A percentile compares a stretch with the other conserved stretches of the same genome.
phyloP scores from a whole-genome alignment of 495 filamentous ascomycete genomes.

The Aspergillus ellipticus region DNA sequence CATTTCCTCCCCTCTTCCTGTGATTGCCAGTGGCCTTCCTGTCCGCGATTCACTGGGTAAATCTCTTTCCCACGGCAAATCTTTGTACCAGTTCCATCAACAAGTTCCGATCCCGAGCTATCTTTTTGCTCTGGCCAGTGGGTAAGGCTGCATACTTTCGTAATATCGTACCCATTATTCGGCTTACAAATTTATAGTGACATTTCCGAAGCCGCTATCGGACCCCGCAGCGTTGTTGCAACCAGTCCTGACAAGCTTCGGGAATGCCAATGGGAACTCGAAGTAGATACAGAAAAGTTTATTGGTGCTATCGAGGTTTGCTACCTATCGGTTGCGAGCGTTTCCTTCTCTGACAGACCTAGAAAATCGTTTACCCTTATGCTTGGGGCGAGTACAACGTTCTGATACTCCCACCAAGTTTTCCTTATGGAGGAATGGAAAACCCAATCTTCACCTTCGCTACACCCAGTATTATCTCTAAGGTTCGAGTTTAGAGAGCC shows the following conservation, averaged over 20 bases:
- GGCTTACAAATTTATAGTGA: constrained; percentile 46
- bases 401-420: constrained; percentile 82
- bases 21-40: constrained; percentile 81
- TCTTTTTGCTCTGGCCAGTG: constrained; percentile 86
- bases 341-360: constrained; percentile 1
- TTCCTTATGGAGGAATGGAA: constrained; percentile 91
- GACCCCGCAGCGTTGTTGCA: constrained; percentile 76
- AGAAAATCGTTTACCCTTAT: constrained; percentile 80
- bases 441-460: constrained; percentile 93
- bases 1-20: constrained; percentile 80
- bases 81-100: constrained; percentile 79
- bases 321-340: constrained; percentile 7
- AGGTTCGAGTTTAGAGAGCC: constrained; percentile 29
- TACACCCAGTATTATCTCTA: constrained; percentile 86
- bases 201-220: constrained; percentile 77
- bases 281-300: constrained; percentile 84
- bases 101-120: constrained; percentile 91
- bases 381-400: constrained; percentile 95
- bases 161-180: not conserved
- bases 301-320: constrained; percentile 75
- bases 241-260: constrained; percentile 83
- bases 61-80: constrained; percentile 31
- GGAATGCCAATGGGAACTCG: constrained; percentile 84
- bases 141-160: constrained; percentile 33
- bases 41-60: constrained; percentile 48